Conservation (phyloP, 139 green algal genomes). For the Closterium sp. region DNA sequence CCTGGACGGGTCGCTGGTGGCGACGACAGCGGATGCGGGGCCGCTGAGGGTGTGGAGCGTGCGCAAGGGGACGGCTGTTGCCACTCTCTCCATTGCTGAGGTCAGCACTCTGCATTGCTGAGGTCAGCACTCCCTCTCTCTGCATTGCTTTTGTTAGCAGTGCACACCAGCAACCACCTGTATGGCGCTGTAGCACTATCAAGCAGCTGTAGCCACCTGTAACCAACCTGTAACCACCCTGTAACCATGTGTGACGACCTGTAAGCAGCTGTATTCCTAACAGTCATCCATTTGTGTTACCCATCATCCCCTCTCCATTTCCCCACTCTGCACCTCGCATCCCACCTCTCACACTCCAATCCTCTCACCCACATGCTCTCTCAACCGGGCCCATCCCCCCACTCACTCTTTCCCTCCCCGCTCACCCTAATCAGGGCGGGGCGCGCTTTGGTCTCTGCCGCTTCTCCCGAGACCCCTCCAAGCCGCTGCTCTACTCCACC, state of each 20-base stretch:
- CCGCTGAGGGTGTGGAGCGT: not conserved
- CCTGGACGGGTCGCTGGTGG: not conserved
- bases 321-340: too few species aligned
- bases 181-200: too few species aligned
- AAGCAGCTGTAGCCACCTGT: too few species aligned
- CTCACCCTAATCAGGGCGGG: not conserved
- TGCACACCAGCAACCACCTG: too few species aligned
- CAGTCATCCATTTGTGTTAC: too few species aligned
- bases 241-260: too few species aligned
- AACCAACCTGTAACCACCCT: too few species aligned
- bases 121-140: too few species aligned
- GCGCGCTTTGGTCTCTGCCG: not conserved
- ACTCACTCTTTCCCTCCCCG: not conserved
- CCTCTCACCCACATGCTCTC: not conserved
- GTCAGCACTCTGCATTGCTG: not conserved
- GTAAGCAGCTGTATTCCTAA: too few species aligned
- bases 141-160: not conserved
- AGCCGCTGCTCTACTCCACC: not conserved
- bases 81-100: not conserved
- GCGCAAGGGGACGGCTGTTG: not conserved
- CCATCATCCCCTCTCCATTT: too few species aligned
- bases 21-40: not conserved
- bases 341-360: too few species aligned
- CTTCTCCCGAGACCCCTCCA: not conserved
- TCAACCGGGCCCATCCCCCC: too few species aligned